Conservation (phyloP, 257 asterid genomes). For the Salvia rosmarinus region DNA sequence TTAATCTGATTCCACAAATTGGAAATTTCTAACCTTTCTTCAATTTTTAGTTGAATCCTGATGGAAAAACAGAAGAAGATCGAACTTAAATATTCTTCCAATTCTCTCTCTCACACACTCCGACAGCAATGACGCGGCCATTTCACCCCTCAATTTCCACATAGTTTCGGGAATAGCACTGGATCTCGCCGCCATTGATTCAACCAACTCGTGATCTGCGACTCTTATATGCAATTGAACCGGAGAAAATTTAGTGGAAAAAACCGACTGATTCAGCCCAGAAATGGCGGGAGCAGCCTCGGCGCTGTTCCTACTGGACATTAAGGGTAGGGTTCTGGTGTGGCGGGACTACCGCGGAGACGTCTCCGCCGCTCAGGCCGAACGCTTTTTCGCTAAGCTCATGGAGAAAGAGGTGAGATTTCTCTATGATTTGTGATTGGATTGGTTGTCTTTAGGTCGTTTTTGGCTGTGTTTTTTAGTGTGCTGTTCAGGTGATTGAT, state of each 20-base stretch:
- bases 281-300: conserved; percentile 98
- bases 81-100: conserved; percentile 29
- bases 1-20: conserved; percentile 27
- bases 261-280: conserved; percentile 25
- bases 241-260: conserved; percentile 16
- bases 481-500: not conserved
- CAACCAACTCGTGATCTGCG: conserved; percentile 46
- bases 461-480: not conserved
- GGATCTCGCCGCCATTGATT: conserved; percentile 42
- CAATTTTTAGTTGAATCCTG: conserved; percentile 34
- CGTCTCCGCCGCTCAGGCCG: conserved; percentile 86
- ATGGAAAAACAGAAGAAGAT: conserved; percentile 25
- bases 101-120: conserved; percentile 24
- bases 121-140: conserved; percentile 27
- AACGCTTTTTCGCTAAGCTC: conserved; percentile 87
- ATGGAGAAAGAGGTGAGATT: conserved; percentile 77
- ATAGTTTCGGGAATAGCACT: conserved; percentile 29
- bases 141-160: conserved; percentile 21
- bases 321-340: conserved; percentile 91
- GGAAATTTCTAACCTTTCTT: conserved; percentile 29
- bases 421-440: conserved; percentile 16
- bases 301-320: conserved; percentile 98
- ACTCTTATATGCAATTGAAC: conserved; percentile 27
- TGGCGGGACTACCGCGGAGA: conserved; percentile 99
- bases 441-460: conserved; percentile 13